Percentiles rank a stretch among this genome's conserved stretches.
Evolutionary conservation across 2,329 filamentous ascomycete genomes (phyloP).

Genomic region (Pseudopithomyces maydicus): DNA sequence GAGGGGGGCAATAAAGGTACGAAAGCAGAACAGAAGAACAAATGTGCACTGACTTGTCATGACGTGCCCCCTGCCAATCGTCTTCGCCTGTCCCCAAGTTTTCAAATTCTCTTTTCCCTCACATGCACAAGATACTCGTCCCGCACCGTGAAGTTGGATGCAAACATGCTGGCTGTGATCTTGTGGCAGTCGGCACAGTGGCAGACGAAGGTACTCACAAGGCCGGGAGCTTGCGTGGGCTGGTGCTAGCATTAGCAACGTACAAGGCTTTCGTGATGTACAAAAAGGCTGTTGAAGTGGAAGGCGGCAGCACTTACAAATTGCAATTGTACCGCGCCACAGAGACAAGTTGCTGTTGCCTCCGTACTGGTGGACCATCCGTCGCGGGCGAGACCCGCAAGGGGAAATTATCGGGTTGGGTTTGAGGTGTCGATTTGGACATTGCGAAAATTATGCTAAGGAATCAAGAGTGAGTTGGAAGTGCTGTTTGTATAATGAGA

Average conservation of each 20-base stretch:
- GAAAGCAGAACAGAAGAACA: neutral
- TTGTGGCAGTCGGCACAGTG: slow-evolving; percentile 68
- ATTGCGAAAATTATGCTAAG: neutral
- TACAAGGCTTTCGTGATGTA: neutral
- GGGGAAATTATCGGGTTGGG: slow-evolving; percentile 15
- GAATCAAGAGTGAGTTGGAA: too few relatives aligned
- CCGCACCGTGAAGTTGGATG: slow-evolving; percentile 58
- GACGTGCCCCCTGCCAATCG: slow-evolving; percentile 48
- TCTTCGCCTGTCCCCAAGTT: slow-evolving; percentile 45
- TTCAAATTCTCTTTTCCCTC: slow-evolving; percentile 56
- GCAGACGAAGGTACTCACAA: slow-evolving; percentile 61
- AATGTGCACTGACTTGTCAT: slow-evolving; percentile 55
- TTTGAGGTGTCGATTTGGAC: neutral
- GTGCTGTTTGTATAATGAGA: neutral
- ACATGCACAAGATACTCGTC: slow-evolving; percentile 54
- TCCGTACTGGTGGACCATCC: slow-evolving; percentile 26
- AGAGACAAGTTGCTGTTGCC: slow-evolving; percentile 34
- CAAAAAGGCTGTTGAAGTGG: neutral
- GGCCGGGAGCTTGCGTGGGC: slow-evolving; percentile 53
- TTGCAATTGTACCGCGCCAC: slow-evolving; percentile 27
- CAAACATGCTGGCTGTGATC: slow-evolving; percentile 65
- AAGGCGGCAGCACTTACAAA: slow-evolving; percentile 18
- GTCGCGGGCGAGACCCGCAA: slow-evolving; percentile 20
- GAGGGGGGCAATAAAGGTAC: neutral
- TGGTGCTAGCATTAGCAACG: slow-evolving; percentile 21